phyloP scores from a whole-genome alignment of 805 yeast genomes.

The Saturnispora kantuleensis region DNA sequence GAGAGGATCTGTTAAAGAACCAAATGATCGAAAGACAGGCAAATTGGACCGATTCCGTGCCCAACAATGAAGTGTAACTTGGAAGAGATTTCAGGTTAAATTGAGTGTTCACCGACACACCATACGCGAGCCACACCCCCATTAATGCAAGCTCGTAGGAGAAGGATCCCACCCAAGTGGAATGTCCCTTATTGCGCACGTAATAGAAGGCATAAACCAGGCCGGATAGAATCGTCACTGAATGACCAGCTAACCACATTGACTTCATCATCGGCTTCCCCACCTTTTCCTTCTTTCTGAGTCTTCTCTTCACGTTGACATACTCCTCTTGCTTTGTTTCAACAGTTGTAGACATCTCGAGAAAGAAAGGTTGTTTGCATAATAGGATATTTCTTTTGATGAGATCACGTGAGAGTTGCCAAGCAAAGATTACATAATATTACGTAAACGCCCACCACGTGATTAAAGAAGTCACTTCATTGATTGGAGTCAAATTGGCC shows the following conservation, averaged over 20 bases:
- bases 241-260: conserved; percentile 52
- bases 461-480: no score
- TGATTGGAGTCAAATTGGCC: neutral
- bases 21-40: conserved; percentile 45
- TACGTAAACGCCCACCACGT: no score
- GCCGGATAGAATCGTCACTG: conserved; percentile 36
- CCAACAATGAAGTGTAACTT: conserved; percentile 49
- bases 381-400: no score
- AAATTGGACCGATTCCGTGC: conserved; percentile 71
- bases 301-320: neutral
- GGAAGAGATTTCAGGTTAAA: conserved; percentile 52
- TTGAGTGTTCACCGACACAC: conserved; percentile 45
- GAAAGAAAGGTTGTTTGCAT: neutral
- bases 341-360: neutral
- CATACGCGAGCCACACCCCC: conserved; percentile 46
- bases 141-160: conserved; percentile 45
- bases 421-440: no score
- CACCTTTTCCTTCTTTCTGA: conserved; percentile 9
- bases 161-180: conserved; percentile 36
- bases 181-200: conserved; percentile 27
- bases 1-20: conserved; percentile 54
- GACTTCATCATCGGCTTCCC: conserved; percentile 24
- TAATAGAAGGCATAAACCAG: conserved; percentile 26
- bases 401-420: no score
- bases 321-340: neutral